These are phyloP conservation scores for Lablab purpureus DNA, from an alignment of 306 rosid genomes.

Conservation along the genomic window DNA sequence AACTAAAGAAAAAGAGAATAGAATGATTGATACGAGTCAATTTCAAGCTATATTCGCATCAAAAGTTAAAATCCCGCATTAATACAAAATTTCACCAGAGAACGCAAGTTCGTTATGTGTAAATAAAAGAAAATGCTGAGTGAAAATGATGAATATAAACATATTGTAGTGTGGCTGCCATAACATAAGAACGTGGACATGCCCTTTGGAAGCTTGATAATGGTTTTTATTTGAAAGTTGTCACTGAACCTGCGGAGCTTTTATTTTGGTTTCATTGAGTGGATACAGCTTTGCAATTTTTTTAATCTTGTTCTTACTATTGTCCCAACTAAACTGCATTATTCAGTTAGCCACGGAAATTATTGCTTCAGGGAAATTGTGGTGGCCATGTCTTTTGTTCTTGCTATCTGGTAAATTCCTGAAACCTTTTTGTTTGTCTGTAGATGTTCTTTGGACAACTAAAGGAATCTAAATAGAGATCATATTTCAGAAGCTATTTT, in stretches of 20 bases:
- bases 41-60: conserved; percentile 2
- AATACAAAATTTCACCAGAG: neutral
- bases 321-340: conserved; percentile 18
- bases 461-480: neutral
- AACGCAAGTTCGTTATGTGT: neutral
- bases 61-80: neutral
- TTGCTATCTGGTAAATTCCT: neutral
- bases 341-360: neutral
- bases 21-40: neutral
- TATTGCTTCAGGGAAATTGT: conserved; percentile 2
- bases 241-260: conserved; percentile 4
- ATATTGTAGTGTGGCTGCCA: neutral
- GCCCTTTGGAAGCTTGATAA: conserved; percentile 28
- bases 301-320: neutral
- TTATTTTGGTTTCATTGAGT: conserved; percentile 15
- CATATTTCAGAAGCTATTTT: neutral
- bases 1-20: neutral
- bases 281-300: neutral
- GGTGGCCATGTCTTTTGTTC: neutral
- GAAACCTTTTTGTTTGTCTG: neutral
- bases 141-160: neutral
- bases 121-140: neutral
- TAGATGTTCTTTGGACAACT: conserved; percentile 9
- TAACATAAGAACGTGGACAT: neutral
- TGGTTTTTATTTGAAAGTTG: conserved; percentile 8